These are phyloP conservation scores for Malus sieversii DNA, from an alignment of 306 rosid genomes.

Conservation along the genomic window DNA sequence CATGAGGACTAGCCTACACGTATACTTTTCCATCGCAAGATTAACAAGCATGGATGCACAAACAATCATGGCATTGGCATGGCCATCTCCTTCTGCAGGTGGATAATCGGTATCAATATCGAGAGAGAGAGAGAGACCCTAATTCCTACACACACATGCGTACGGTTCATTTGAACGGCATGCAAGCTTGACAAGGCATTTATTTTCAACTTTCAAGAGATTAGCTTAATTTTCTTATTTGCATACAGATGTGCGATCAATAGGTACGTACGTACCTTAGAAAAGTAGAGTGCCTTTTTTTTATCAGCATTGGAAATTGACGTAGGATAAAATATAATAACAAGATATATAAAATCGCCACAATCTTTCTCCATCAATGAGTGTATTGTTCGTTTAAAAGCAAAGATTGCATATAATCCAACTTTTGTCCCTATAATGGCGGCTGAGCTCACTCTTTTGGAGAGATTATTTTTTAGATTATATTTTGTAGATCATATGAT, in stretches of 20 bases:
- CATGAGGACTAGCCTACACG: too few relatives aligned
- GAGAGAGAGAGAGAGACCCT: background rate
- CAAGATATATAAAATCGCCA: background rate
- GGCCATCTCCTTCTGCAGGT: too few relatives aligned
- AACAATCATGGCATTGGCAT: background rate
- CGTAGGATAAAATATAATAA: background rate
- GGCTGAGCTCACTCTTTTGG: slow-evolving; percentile 44
- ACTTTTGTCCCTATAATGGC: slow-evolving; percentile 12
- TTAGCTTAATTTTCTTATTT: background rate
- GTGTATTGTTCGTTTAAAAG: slow-evolving; percentile 12
- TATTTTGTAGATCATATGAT: too few relatives aligned
- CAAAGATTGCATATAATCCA: background rate
- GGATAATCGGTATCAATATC: too few relatives aligned
- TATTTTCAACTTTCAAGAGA: background rate
- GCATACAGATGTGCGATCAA: background rate
- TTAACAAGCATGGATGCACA: background rate
- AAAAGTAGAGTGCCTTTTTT: slow-evolving; percentile 20
- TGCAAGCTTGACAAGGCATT: background rate
- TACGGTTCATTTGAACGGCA: background rate
- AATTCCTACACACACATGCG: background rate
- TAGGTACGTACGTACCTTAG: background rate
- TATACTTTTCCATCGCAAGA: background rate
- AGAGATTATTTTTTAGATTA: too few relatives aligned
- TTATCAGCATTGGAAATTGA: background rate
- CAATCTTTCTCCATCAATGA: slow-evolving; percentile 1